These are phyloP conservation scores for Tricholoma bakamatsutake DNA, from an alignment of 768 basidiomycete species.

Conservation along the genomic window DNA sequence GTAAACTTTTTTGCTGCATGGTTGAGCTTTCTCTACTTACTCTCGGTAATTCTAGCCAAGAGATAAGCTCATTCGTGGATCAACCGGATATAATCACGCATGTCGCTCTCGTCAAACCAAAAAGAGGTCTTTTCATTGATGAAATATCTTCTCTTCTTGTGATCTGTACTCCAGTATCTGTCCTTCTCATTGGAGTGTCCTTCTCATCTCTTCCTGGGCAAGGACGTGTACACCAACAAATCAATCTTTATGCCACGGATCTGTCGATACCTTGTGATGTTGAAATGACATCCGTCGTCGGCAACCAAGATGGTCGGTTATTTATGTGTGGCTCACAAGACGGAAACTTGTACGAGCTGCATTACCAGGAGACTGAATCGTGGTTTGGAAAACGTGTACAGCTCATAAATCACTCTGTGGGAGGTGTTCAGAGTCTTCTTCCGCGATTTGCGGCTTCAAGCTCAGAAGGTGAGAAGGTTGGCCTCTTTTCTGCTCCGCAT, in stretches of 20 bases:
- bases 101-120: conserved; percentile 85
- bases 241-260: conserved; percentile 89
- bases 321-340: conserved; percentile 87
- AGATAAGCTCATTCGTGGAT: conserved; percentile 88
- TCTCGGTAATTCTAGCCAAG: conserved; percentile 47
- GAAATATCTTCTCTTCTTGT: conserved; percentile 86
- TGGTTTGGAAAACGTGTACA: conserved; percentile 89
- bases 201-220: conserved; percentile 38
- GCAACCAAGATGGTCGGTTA: conserved; percentile 77
- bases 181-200: conserved; percentile 82
- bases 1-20: conserved; percentile 41
- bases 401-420: conserved; percentile 82
- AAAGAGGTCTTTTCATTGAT: conserved; percentile 84
- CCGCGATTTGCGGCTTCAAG: conserved; percentile 65
- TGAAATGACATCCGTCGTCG: conserved; percentile 81
- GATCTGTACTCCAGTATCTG: conserved; percentile 80
- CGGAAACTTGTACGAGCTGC: conserved; percentile 86
- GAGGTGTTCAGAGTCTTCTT: conserved; percentile 71
- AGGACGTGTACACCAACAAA: conserved; percentile 51
- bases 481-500: conserved; percentile 1
- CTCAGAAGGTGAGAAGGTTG: conserved; percentile 51
- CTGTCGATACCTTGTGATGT: conserved; percentile 72
- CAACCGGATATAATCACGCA: conserved; percentile 86
- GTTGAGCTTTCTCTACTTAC: neutral
- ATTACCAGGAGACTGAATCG: conserved; percentile 84